phyloP scores from a whole-genome alignment of 2,329 filamentous ascomycete genomes.

The Colletotrichum tropicale region DNA sequence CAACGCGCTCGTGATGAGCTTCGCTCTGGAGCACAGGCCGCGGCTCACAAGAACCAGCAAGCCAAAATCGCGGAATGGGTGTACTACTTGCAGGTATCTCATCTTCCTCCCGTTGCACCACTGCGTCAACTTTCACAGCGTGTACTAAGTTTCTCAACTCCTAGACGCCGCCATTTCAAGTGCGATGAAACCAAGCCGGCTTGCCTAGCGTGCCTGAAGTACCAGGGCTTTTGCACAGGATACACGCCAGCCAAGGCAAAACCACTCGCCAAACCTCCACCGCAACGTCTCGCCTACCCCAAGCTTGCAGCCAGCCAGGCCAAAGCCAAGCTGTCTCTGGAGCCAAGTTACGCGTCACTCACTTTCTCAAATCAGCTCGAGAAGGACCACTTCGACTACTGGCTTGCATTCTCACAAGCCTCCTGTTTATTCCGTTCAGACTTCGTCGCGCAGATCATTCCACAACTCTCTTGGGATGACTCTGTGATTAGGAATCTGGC shows the following conservation, averaged over 20 bases:
- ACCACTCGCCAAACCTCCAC: neutral
- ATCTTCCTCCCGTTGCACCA: neutral
- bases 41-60: neutral
- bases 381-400: slow-evolving; percentile 5
- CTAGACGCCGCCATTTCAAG: neutral
- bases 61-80: neutral
- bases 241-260: neutral
- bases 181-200: slow-evolving; percentile 9
- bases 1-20: neutral
- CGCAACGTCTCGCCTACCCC: neutral
- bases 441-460: slow-evolving; percentile 13
- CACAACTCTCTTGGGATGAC: slow-evolving; percentile 9
- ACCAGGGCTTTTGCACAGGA: neutral
- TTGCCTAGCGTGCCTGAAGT: slow-evolving; percentile 4
- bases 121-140: neutral
- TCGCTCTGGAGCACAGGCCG: neutral
- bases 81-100: slow-evolving; percentile 6
- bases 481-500: slow-evolving; percentile 37
- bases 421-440: neutral
- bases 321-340: neutral
- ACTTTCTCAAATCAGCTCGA: slow-evolving; percentile 5
- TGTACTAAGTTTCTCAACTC: fast-evolving
- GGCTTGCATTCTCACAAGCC: neutral
- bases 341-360: neutral
- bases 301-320: neutral